Evolutionary conservation across 495 filamentous ascomycete genomes (phyloP).

Genomic region (Podospora australis): DNA sequence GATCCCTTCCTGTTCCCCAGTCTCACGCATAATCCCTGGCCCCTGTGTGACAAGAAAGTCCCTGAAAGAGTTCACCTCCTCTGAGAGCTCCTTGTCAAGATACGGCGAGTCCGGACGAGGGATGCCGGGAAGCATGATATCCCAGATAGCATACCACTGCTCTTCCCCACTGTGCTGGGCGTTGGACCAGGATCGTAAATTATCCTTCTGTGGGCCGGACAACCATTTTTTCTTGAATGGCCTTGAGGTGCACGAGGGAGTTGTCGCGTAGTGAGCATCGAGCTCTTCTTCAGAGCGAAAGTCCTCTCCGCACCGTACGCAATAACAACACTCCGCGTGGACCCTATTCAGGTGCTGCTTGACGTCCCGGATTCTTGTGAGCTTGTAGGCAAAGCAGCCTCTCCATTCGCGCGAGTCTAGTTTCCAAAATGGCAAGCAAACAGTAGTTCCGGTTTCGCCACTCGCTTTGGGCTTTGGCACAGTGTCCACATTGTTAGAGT

Average conservation of each 20-base stretch:
- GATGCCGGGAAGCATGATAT: slow-evolving; percentile 2
- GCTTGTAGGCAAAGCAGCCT: slow-evolving; percentile 4
- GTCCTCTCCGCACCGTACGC: slow-evolving; percentile 4
- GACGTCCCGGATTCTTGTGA: slow-evolving; percentile 8
- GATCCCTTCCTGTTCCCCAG: not conserved
- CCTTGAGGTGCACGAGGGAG: not conserved
- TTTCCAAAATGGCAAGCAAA: slow-evolving; percentile 12
- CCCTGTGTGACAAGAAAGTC: slow-evolving; percentile 1
- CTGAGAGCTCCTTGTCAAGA: not conserved
- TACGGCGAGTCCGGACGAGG: slow-evolving; percentile 4
- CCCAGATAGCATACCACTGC: slow-evolving; percentile 10
- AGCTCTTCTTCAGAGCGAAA: not conserved
- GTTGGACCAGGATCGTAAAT: not conserved
- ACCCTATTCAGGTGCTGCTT: slow-evolving; percentile 5
- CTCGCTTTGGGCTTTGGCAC: not conserved
- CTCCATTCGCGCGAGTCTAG: not conserved
- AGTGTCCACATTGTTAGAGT: not conserved
- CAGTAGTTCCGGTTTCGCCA: not conserved
- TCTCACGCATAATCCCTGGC: not conserved
- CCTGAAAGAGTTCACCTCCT: slow-evolving; percentile 4
- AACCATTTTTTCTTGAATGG: not conserved
- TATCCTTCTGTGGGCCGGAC: not conserved
- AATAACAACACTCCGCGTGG: not conserved
- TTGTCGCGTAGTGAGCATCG: not conserved
- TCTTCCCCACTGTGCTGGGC: not conserved